phyloP scores from a whole-genome alignment of 148 eudicot genomes.

The Chenopodium album region DNA sequence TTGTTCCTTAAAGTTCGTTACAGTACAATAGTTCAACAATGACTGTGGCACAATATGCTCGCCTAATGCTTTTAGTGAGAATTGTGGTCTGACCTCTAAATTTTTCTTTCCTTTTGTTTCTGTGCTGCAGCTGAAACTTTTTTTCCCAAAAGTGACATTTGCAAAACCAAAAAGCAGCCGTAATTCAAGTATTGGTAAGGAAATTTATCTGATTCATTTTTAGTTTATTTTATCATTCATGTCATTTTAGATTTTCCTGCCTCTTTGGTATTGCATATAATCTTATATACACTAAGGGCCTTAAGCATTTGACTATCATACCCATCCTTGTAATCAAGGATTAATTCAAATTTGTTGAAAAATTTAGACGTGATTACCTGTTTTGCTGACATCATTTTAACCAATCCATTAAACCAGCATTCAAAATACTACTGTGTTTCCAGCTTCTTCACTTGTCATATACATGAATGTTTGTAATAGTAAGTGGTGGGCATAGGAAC shows the following conservation, averaged over 20 bases:
- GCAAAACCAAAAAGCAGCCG: conserved; percentile 99
- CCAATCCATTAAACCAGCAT: neutral
- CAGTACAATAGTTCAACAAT: neutral
- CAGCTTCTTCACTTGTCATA: neutral
- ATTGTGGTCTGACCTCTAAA: conserved; percentile 1
- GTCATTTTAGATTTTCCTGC: neutral
- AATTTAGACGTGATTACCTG: neutral
- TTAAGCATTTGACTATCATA: neutral
- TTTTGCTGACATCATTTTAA: neutral
- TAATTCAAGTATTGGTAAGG: conserved; percentile 94
- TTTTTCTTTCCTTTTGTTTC: conserved; percentile 10
- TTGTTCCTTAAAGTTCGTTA: too few species aligned
- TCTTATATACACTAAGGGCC: neutral
- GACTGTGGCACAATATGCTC: neutral
- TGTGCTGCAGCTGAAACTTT: conserved; percentile 79
- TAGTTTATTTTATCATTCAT: neutral
- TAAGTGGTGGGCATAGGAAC: neutral
- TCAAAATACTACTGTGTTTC: neutral
- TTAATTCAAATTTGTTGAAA: neutral
- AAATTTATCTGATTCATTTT: neutral
- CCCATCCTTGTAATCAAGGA: neutral
- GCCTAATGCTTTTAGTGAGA: neutral
- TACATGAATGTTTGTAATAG: neutral
- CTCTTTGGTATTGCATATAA: neutral
- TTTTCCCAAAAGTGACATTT: conserved; percentile 92